Percentiles rank a stretch among this genome's conserved stretches.
Evolutionary conservation across 495 filamentous ascomycete genomes (phyloP).

Genomic region (Aspergillus biplanus): DNA sequence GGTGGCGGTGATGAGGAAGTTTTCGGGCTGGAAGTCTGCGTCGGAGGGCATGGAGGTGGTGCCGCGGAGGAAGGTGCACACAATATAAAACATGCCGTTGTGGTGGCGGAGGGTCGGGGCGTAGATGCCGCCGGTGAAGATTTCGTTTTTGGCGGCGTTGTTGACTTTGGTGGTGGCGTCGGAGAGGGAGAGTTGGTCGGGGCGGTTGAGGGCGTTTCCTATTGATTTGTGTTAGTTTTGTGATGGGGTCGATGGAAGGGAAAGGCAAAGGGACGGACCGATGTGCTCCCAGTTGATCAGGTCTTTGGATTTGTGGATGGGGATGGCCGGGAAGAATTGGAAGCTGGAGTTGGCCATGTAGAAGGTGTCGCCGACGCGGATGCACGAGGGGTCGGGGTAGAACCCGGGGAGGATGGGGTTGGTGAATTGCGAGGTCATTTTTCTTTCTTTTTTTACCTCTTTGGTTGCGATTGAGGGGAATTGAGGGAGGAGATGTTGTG

Average conservation of each 20-base stretch:
- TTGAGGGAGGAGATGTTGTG: too few relatives aligned
- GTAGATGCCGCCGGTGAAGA: slow-evolving; percentile 26
- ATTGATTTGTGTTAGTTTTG: too few relatives aligned
- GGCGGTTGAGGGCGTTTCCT: slow-evolving; percentile 13
- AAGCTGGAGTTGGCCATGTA: slow-evolving; percentile 16
- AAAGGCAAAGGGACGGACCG: neutral
- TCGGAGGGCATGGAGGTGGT: slow-evolving; percentile 5
- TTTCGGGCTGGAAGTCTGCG: neutral
- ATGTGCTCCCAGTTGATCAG: slow-evolving; percentile 13
- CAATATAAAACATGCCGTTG: slow-evolving; percentile 43
- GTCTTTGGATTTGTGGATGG: slow-evolving; percentile 12
- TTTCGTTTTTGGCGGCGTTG: slow-evolving; percentile 1
- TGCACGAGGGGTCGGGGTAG: slow-evolving; percentile 13
- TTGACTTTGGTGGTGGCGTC: neutral
- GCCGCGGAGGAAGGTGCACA: slow-evolving; percentile 37
- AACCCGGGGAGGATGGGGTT: slow-evolving; percentile 17
- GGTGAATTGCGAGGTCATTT: neutral
- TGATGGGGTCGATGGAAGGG: too few relatives aligned
- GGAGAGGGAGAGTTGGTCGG: slow-evolving; percentile 3
- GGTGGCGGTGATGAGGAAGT: slow-evolving; percentile 5
- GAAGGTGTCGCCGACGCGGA: slow-evolving; percentile 8
- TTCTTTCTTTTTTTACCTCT: too few relatives aligned
- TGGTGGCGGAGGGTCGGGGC: slow-evolving; percentile 32
- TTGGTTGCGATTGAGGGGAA: too few relatives aligned
- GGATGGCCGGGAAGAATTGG: slow-evolving; percentile 15